phyloP scores from a whole-genome alignment of 2,329 filamentous ascomycete species.

The Paecilomyces dactylethromorphus region DNA sequence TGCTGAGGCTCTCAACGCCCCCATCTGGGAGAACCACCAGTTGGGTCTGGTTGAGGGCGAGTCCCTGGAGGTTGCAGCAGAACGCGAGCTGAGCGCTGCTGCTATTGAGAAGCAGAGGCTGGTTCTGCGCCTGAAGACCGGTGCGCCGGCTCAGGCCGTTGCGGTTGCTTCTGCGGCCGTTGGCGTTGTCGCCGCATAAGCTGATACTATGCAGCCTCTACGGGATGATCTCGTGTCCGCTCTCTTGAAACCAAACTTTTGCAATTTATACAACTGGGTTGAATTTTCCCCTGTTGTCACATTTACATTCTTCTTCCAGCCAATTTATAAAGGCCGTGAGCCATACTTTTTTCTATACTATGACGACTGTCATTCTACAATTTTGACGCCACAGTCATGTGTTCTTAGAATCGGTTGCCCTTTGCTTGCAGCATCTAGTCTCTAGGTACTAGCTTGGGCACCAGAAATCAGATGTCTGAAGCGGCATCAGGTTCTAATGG shows the following conservation, averaged over 20 bases:
- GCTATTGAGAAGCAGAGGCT: constrained; percentile 8
- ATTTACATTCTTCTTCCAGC: not conserved
- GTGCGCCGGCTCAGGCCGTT: constrained; percentile 11
- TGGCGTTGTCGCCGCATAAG: constrained; percentile 21
- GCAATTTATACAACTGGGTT: not conserved
- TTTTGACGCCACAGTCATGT: not conserved
- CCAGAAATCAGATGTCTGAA: too few relatives aligned
- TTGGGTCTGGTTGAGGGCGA: constrained; percentile 61
- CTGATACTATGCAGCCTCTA: not conserved
- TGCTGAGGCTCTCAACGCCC: constrained; percentile 51
- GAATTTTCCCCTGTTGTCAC: not conserved
- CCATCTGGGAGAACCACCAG: constrained; percentile 91
- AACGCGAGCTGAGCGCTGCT: constrained; percentile 29
- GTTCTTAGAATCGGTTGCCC: not conserved
- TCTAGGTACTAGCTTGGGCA: too few relatives aligned
- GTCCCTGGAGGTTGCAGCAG: constrained; percentile 52
- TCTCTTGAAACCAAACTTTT: not conserved
- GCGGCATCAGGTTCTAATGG: too few relatives aligned
- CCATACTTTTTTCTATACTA: not conserved
- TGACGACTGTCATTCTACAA: not conserved
- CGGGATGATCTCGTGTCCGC: not conserved
- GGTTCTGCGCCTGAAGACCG: constrained; percentile 6
- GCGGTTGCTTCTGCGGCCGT: constrained; percentile 17
- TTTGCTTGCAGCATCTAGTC: not conserved
- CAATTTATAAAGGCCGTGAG: not conserved